These are phyloP conservation scores for Datisca glomerata DNA, from an alignment of 306 rosid species.

Conservation along the genomic window DNA sequence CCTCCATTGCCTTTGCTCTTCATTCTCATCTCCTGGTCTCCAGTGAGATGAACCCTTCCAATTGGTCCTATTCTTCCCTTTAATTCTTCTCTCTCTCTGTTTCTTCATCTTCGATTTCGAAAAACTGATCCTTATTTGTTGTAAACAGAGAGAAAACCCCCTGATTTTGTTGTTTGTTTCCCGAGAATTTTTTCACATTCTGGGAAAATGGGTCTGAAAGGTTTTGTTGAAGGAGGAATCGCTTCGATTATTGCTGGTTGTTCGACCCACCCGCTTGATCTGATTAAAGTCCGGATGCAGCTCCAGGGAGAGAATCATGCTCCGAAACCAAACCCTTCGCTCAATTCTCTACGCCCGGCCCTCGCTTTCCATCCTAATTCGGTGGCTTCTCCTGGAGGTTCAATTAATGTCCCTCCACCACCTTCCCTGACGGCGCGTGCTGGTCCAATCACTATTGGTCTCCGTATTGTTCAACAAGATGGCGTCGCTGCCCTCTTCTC, in stretches of 20 bases:
- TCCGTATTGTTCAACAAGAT: conserved; percentile 1
- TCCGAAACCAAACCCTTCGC: not conserved
- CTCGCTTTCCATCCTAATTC: not conserved
- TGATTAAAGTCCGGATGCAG: conserved; percentile 13
- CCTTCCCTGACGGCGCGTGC: not conserved
- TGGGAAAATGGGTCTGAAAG: conserved; percentile 7
- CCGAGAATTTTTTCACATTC: not conserved
- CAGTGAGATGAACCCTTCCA: not conserved
- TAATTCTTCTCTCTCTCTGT: no score
- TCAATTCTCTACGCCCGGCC: not conserved
- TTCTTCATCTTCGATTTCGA: no score
- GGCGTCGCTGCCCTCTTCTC: conserved; percentile 7
- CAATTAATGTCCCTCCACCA: not conserved
- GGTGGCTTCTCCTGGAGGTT: not conserved
- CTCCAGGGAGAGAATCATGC: conserved; percentile 9
- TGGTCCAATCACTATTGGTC: conserved; percentile 2
- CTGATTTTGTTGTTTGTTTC: not conserved
- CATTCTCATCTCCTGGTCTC: conserved; percentile 23
- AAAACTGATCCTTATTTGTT: no score
- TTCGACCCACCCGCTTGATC: conserved; percentile 15
- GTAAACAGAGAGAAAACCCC: no score
- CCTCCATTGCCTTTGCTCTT: conserved; percentile 31
- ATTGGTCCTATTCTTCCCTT: no score
- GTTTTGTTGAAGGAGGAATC: conserved; percentile 11
- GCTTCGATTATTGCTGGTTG: conserved; percentile 7